phyloP scores from a whole-genome alignment of 306 rosid species.

The Sophora flavescens region DNA sequence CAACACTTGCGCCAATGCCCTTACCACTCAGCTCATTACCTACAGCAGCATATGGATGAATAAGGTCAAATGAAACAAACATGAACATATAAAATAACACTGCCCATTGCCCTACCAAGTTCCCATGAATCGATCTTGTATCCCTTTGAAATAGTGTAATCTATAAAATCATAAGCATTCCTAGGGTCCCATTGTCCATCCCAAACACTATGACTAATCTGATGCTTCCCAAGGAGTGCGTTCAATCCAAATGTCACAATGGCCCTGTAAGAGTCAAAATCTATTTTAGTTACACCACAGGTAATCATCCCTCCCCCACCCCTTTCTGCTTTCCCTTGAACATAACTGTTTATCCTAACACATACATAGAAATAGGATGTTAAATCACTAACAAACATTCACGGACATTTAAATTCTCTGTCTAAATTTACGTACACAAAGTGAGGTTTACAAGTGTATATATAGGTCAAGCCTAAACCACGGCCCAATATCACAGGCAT shows the following conservation, averaged over 20 bases:
- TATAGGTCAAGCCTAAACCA: conserved; percentile 5
- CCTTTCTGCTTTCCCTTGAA: conserved; percentile 2
- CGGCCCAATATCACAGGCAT: neutral
- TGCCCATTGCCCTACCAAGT: conserved; percentile 68
- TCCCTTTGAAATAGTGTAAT: conserved; percentile 80
- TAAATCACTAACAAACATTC: conserved; percentile 7
- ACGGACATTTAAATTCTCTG: conserved; percentile 7
- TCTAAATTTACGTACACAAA: conserved; percentile 15
- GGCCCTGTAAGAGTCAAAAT: conserved; percentile 64
- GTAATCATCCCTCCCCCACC: conserved; percentile 2
- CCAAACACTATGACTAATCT: conserved; percentile 61
- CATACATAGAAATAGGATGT: neutral
- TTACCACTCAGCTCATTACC: conserved; percentile 93
- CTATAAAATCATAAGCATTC: conserved; percentile 73
- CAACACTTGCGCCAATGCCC: conserved; percentile 84
- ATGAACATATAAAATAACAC: conserved; percentile 14
- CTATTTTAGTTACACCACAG: conserved; percentile 5
- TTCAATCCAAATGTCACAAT: conserved; percentile 91
- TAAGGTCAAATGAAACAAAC: conserved; percentile 39
- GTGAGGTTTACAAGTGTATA: neutral
- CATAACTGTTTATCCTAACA: conserved; percentile 12
- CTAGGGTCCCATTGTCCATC: conserved; percentile 86
- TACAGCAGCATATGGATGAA: conserved; percentile 50
- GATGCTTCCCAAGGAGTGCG: conserved; percentile 85
- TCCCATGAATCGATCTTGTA: conserved; percentile 92